A percentile compares a stretch with the other conserved stretches of the same genome.
Conservation (phyloP, 169 alveolate genomes). For the Plasmodium coatneyi region DNA sequence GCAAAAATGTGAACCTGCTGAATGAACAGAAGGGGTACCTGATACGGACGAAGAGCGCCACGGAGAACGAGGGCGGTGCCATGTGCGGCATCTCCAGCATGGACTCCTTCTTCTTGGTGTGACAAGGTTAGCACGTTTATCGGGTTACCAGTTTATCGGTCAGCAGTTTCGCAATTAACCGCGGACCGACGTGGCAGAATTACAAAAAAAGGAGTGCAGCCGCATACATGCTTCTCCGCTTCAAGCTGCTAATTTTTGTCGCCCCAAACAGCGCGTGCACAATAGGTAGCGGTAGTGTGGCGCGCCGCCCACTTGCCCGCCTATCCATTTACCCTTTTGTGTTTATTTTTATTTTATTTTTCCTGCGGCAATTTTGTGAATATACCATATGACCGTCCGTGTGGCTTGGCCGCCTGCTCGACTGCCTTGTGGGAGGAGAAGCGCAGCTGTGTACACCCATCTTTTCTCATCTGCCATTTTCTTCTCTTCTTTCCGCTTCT, state of each 20-base stretch:
- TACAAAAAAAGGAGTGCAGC: background rate
- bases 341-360: background rate
- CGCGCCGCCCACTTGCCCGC: background rate
- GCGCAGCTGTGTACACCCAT: background rate
- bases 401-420: background rate
- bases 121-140: background rate
- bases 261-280: background rate
- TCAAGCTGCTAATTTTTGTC: background rate
- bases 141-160: background rate
- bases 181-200: background rate
- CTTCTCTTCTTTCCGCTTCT: background rate
- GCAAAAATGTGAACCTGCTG: constrained; percentile 33
- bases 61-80: constrained; percentile 86
- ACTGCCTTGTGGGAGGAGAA: background rate
- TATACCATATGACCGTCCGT: background rate
- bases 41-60: constrained; percentile 81
- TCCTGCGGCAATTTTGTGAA: background rate
- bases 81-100: constrained; percentile 84
- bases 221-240: background rate
- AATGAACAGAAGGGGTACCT: constrained; percentile 83
- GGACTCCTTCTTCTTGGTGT: constrained; percentile 83
- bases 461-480: background rate
- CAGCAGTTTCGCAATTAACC: background rate
- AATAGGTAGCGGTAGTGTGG: background rate
- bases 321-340: background rate